Conservation (phyloP, 345 rosid genomes). For the Populus deltoides region DNA sequence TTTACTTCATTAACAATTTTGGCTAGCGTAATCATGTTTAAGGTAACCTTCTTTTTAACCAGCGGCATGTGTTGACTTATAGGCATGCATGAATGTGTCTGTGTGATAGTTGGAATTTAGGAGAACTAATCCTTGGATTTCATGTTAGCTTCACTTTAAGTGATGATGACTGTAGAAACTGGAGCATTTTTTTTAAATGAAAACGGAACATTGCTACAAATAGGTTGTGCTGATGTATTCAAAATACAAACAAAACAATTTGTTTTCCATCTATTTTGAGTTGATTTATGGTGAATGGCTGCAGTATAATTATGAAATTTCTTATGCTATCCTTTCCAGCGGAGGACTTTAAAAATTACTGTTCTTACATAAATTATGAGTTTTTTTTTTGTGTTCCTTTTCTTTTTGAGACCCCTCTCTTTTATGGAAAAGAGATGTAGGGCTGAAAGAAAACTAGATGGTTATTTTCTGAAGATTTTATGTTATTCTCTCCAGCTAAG, state of each 20-base stretch:
- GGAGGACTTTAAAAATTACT: background rate
- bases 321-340: background rate
- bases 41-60: background rate
- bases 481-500: too few relatives aligned
- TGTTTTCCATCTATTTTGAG: background rate
- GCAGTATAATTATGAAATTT: background rate
- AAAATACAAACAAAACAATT: background rate
- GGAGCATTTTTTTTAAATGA: background rate
- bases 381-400: background rate
- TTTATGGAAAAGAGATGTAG: background rate
- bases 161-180: background rate
- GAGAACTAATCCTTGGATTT: background rate
- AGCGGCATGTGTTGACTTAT: background rate
- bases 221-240: background rate
- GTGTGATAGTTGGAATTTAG: background rate
- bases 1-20: slow-evolving; percentile 22
- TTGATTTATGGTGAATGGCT: background rate
- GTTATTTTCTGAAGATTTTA: background rate
- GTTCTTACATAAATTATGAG: background rate
- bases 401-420: background rate
- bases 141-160: background rate
- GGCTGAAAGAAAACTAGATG: background rate
- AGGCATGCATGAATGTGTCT: background rate
- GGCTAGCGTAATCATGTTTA: slow-evolving; percentile 26
- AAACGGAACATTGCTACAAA: background rate